Base-by-base conservation (phyloP, 75 land plant genomes). In the Pinus tabuliformis region DNA sequence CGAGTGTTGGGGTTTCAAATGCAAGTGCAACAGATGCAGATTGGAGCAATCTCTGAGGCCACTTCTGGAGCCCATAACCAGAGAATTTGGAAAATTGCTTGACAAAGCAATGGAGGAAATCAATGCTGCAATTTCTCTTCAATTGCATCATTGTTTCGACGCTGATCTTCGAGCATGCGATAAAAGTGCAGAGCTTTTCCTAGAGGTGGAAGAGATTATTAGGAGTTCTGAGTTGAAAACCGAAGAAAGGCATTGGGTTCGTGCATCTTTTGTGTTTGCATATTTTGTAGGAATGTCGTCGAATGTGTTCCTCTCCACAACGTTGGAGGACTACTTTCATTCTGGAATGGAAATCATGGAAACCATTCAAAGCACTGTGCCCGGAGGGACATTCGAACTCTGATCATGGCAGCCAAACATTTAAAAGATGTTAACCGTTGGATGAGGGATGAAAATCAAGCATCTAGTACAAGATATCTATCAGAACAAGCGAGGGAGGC, bases 1-100 rank as follows among this genome's bases (percentile, higher is more conserved):
- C 13, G 73, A 70, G 57, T 49, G 81, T 7, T 83, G 86, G 81
- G 86, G 86, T 24, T 85, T 85, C 73, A 56, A 45, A 7, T 86
- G 87, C 76, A 7, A 73, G 16, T 86, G 87, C 59, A 62, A 65
- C 20, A 65, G 87, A 22, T 86, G 87, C 75, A 49, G 36, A 13
- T 17, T 77, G 54, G 78, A 45, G n/a, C 16, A 64, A 16, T 33
- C 20, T 33, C 68, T 64, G 18, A 16, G 6, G 0, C 5, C 39
- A 1, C 2, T 7, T 8, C 36, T 64, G 3, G 18, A 16, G n/a
- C 15, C 14, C 3, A 30, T 64, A 37, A 30, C 16, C 18, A 18
- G 8, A 33, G 39, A 64, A 1, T 33, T 64, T 17, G 68, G 16
- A 18, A 37, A 6, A 2, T 64, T 64, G 4, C 18, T 24, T 18